Evolutionary conservation across 2,329 filamentous ascomycete genomes (phyloP).

Genomic region (Thelonectria blattea): DNA sequence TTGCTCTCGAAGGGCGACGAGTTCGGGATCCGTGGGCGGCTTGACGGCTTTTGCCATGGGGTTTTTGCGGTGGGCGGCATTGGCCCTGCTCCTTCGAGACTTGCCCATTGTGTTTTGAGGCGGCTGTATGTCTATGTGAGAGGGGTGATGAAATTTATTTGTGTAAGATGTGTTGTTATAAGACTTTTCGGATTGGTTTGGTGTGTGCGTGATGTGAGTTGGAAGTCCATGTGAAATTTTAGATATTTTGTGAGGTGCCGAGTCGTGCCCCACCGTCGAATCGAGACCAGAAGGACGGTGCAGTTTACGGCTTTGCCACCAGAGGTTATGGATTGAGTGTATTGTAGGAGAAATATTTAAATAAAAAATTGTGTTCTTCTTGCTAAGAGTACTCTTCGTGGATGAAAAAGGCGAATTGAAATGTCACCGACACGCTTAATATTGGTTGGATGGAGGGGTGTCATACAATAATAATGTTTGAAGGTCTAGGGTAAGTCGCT

Average conservation of each 20-base stretch:
- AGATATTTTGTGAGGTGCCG: background rate
- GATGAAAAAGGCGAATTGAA: too few relatives aligned
- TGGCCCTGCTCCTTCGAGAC: constrained; percentile 60
- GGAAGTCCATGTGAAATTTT: background rate
- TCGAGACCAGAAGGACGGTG: background rate
- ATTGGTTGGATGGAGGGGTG: too few relatives aligned
- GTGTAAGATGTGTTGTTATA: background rate
- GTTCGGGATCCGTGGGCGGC: constrained; percentile 66
- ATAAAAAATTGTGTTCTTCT: too few relatives aligned
- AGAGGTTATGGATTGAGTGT: background rate
- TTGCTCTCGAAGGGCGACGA: constrained; percentile 66
- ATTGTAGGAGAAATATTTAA: too few relatives aligned
- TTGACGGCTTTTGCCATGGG: constrained; percentile 65
- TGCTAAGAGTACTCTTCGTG: too few relatives aligned
- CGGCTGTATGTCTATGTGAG: background rate
- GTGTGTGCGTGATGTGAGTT: background rate
- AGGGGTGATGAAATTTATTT: background rate
- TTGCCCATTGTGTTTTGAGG: constrained; percentile 60
- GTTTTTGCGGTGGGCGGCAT: constrained; percentile 56
- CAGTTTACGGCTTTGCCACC: background rate
- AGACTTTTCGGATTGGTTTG: background rate
- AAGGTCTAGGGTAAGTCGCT: too few relatives aligned
- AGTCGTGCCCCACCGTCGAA: background rate
- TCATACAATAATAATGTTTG: too few relatives aligned
- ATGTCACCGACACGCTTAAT: too few relatives aligned